Base-by-base conservation (phyloP, 805 yeast species). In the Cyberlindnera meyerae region DNA sequence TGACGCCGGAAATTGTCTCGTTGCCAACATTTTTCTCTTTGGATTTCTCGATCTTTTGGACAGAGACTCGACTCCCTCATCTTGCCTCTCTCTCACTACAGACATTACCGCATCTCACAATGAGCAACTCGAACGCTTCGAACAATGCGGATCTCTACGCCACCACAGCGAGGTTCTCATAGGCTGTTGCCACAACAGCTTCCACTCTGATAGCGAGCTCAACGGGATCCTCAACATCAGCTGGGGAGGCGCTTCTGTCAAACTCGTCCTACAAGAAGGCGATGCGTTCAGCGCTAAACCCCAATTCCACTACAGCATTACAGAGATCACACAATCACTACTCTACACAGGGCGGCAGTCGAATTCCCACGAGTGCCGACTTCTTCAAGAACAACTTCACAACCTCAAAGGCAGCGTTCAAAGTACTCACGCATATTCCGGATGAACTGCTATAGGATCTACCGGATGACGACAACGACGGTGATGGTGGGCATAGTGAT, bases 371-470 rank as follows among this genome's bases (percentile, higher is more conserved):
- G 34, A 62, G 51, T n/a, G 62, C 56, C 50, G 70, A 48, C 33
- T 64, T 47, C 53, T 71, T 60, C 61, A 65, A 52, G 48, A 62
- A 54, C 54, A 63, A 46, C 18, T 54, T 55, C 37, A 55, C 65
- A 2, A 36, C 42, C 5, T 49, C 58, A 15, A 70, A 66, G 42
- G 60, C 68, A 14, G 66, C 68, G 9, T 71, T 65, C 36, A 67
- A 71, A 43, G 73, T 75, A 20, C 59, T 75, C 37, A 65, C 73
- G 21, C 61, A 68, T 34, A 63, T 82, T n/a, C 72, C 83, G 13
- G 84, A 78, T 45, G 84, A 79, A 24, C 49, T 82, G 44, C 61
- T 83, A 24, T 53, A 60, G 7, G 76, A 78, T 34, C 58, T 79
- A 13, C 84, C 85, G 8, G 40, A 39, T 6, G 54, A 43, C 29